A percentile compares a stretch with the other conserved stretches of the same genome.
Evolutionary conservation across 2,329 filamentous ascomycete species (phyloP).

Genomic region (Claviceps sp.): DNA sequence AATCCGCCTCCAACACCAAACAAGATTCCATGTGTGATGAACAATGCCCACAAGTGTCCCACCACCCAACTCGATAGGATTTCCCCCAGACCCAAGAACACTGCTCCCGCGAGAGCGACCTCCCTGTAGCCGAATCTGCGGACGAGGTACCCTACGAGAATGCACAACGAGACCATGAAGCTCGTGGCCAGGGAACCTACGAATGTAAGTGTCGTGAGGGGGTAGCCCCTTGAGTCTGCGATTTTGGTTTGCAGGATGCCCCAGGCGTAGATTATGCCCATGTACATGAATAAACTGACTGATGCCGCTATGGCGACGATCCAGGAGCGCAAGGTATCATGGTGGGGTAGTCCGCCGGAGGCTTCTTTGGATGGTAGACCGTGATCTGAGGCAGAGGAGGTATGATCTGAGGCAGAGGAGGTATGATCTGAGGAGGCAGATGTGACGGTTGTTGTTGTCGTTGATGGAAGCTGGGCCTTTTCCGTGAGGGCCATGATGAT

Average conservation of each 20-base stretch:
- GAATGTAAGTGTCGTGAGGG: slow-evolving; percentile 15
- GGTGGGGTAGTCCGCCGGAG: background rate
- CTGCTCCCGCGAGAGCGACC: slow-evolving; percentile 12
- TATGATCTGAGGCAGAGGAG: too few relatives aligned
- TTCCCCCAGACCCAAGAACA: slow-evolving; percentile 15
- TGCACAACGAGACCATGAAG: slow-evolving; percentile 15
- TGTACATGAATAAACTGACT: slow-evolving; percentile 14
- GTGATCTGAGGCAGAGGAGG: too few relatives aligned
- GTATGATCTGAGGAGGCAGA: too few relatives aligned
- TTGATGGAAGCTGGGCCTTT: too few relatives aligned
- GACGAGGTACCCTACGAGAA: slow-evolving; percentile 12
- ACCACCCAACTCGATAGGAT: slow-evolving; percentile 14
- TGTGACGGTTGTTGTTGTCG: too few relatives aligned
- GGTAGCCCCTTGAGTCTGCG: slow-evolving; percentile 10
- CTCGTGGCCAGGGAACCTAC: slow-evolving; percentile 16
- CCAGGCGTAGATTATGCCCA: slow-evolving; percentile 17
- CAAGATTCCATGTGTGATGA: slow-evolving; percentile 14
- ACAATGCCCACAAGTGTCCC: slow-evolving; percentile 11
- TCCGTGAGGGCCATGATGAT: too few relatives aligned
- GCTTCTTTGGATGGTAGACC: too few relatives aligned
- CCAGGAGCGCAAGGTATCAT: slow-evolving; percentile 13
- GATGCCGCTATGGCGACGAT: slow-evolving; percentile 14
- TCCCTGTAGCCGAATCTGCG: slow-evolving; percentile 12
- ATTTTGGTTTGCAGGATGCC: slow-evolving; percentile 15
- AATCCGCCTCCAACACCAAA: slow-evolving; percentile 16